phyloP scores from a whole-genome alignment of 139 green algal species.

The Chlamydomonas eustigma region DNA sequence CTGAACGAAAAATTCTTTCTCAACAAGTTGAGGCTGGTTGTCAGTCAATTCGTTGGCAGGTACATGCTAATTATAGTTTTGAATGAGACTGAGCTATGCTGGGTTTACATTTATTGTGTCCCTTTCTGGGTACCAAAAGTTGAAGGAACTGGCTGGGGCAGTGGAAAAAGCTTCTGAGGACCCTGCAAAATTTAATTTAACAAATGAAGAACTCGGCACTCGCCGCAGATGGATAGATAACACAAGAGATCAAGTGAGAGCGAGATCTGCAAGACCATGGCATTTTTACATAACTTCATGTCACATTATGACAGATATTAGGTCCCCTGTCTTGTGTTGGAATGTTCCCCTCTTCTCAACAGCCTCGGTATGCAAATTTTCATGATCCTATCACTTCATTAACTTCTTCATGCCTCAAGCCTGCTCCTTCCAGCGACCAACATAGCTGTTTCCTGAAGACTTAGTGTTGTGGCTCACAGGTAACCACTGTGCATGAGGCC shows the following conservation, averaged over 20 bases:
- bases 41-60: conserved; percentile 47
- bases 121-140: conserved; percentile 26
- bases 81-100: neutral
- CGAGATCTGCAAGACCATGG: no score
- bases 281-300: no score
- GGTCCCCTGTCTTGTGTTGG: no score
- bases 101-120: neutral
- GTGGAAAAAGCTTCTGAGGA: conserved; percentile 72
- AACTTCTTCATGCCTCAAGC: no score
- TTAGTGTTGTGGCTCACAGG: no score
- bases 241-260: conserved; percentile 22
- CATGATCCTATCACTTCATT: no score
- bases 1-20: conserved; percentile 44
- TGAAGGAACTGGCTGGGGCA: conserved; percentile 70
- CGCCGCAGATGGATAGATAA: conserved; percentile 63
- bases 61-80: conserved; percentile 10
- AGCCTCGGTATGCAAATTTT: no score
- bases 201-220: conserved; percentile 58
- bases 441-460: no score
- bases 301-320: no score
- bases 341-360: no score
- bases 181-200: conserved; percentile 69
- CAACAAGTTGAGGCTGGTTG: conserved; percentile 35
- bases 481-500: neutral
- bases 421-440: no score